A percentile compares a stretch with the other conserved stretches of the same genome.
Conservation (phyloP, 2,329 filamentous ascomycete species). For the Macroventuria anomochaeta region DNA sequence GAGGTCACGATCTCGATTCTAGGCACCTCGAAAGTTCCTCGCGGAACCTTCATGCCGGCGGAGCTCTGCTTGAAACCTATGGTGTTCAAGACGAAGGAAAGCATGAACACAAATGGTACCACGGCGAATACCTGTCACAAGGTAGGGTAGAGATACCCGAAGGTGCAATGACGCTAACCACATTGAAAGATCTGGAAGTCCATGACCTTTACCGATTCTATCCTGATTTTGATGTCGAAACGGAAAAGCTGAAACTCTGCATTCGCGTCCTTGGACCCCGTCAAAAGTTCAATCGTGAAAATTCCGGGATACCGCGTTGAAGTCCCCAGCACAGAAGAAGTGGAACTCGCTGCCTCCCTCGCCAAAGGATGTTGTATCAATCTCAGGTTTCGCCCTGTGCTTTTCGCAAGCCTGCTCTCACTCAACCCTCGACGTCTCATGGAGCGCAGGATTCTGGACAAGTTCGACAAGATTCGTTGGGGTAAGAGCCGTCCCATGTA, state of each 20-base stretch:
- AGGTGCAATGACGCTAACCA: background rate
- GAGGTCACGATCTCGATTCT: background rate
- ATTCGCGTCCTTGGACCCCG: background rate
- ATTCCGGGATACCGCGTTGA: too few species aligned
- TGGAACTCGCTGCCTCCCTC: too few species aligned
- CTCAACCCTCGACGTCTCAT: background rate
- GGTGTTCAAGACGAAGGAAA: background rate
- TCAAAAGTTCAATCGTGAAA: too few species aligned
- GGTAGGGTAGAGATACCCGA: background rate
- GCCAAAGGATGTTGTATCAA: background rate
- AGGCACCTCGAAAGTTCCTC: background rate
- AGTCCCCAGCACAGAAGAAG: too few species aligned
- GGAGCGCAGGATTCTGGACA: background rate
- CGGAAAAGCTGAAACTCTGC: background rate
- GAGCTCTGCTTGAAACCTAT: background rate
- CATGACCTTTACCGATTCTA: background rate
- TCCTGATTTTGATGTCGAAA: background rate
- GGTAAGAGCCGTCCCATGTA: too few species aligned
- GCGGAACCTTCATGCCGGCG: background rate
- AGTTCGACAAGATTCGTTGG: too few species aligned
- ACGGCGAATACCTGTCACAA: background rate
- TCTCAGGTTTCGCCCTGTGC: background rate
- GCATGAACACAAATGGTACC: background rate
- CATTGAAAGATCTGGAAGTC: background rate
- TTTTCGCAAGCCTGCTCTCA: background rate